These are phyloP conservation scores for Leishmania mexicana DNA, from an alignment of 208 protist genomes.

Conservation along the genomic window DNA sequence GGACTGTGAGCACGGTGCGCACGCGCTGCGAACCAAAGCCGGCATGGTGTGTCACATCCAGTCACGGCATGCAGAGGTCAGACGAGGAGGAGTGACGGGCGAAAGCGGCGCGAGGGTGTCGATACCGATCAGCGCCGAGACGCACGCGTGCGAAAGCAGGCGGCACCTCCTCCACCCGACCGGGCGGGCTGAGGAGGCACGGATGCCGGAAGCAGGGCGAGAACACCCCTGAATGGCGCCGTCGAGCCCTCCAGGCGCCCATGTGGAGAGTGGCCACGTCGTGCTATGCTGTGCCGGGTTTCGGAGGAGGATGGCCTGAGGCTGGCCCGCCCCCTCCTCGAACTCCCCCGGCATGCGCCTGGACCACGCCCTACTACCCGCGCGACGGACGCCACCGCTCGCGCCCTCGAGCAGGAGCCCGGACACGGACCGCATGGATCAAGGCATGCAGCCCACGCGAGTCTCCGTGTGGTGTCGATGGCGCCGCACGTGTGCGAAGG, in stretches of 20 bases:
- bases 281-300: not conserved
- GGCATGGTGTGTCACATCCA: too few species aligned
- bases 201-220: not conserved
- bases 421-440: not conserved
- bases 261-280: not conserved
- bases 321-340: too few species aligned
- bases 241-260: not conserved
- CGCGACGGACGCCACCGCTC: not conserved
- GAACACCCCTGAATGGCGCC: not conserved
- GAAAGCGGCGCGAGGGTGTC: too few species aligned
- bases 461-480: not conserved
- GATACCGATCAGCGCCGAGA: too few species aligned
- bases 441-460: not conserved
- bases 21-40: too few species aligned
- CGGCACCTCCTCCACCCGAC: not conserved
- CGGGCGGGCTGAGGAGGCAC: not conserved
- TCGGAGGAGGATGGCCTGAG: not conserved
- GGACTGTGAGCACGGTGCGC: too few species aligned
- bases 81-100: too few species aligned
- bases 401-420: not conserved
- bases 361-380: not conserved
- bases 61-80: too few species aligned
- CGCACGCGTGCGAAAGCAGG: not conserved
- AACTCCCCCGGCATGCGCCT: not conserved
- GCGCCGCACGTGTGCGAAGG: not conserved